phyloP scores from a whole-genome alignment of 2,329 filamentous ascomycete genomes.

The Chaetomium olivaceum region DNA sequence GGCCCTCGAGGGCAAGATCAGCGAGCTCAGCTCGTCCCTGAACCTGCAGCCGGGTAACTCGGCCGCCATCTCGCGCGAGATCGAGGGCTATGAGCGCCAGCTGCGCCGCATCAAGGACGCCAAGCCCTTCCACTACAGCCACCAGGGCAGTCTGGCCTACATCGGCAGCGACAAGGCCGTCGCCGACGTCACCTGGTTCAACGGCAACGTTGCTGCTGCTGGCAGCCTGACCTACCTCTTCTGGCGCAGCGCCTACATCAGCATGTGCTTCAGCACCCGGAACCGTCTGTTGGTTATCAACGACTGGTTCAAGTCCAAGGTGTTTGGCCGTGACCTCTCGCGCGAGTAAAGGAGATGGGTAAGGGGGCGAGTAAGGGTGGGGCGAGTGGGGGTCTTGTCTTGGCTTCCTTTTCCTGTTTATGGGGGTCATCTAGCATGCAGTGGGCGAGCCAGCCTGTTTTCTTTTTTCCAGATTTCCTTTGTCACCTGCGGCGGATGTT shows the following conservation, averaged over 20 bases:
- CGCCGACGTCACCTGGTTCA: constrained; percentile 95
- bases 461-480: constrained; percentile 19
- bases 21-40: constrained; percentile 63
- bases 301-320: constrained; percentile 96
- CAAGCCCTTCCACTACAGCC: constrained; percentile 97
- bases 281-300: constrained; percentile 91
- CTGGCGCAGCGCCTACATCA: constrained; percentile 96
- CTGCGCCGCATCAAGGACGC: constrained; percentile 88
- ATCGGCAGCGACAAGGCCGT: constrained; percentile 97
- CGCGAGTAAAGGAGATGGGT: constrained; percentile 60
- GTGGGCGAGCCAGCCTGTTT: constrained; percentile 13
- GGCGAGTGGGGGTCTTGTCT: too few relatives aligned
- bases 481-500: constrained; percentile 19
- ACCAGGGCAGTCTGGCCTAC: constrained; percentile 95
- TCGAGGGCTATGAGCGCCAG: constrained; percentile 83
- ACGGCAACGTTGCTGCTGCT: constrained; percentile 91
- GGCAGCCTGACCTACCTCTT: constrained; percentile 96
- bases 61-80: constrained; percentile 70
- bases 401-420: neutral
- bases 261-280: constrained; percentile 99
- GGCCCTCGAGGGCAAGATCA: constrained; percentile 73
- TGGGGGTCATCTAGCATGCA: constrained; percentile 11
- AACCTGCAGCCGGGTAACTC: constrained; percentile 64
- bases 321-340: constrained; percentile 93
- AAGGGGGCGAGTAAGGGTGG: neutral